Base-by-base conservation (phyloP, 169 alveolate species). In the Neospora caninum region DNA sequence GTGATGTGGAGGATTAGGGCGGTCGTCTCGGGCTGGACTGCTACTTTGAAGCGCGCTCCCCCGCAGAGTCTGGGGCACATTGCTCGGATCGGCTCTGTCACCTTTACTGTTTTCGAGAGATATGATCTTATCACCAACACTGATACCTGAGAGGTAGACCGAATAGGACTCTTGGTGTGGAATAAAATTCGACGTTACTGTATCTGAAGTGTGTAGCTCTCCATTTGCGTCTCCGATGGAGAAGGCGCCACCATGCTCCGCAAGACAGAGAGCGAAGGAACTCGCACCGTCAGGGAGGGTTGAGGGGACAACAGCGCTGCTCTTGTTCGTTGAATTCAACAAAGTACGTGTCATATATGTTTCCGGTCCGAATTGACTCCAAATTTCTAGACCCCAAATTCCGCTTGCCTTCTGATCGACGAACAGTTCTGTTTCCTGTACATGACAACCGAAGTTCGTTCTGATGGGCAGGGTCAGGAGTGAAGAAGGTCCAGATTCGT, bases 381-480 rank as follows among this genome's bases (percentile, higher is more conserved):
- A 80, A 0, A 92, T 43, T 45, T 95, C 97, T 38, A 96, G 45
- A 4, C 97, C 97, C 78, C 93, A 67, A 45, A 96, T 94, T 45
- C 97, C 97, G 43, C 94, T 70, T 39, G 97, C 97, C 91, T 88
- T 80, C 73, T 96, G 97, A 31, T 84, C 78, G 9, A 92, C 80
- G 38, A 96, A 91, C n/a, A 91, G 94, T 34, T 95, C 92, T 41
- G 97, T 96, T 45, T 96, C 97, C 45, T 92, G 70, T 38, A 88
- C 93, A 69, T 96, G 95, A 29, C 97, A 96, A 10, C 97, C 97
- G 18, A 96, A 89, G 43, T 73, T 80, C 38, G 93, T 93, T 25
- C 67, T 83, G 39, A 89, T 88, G 41, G 95, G 95, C 38, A 31
- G 53, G 34, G 88, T 53, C 18, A 82, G 89, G 29, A 82, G 38